A percentile compares a stretch with the other conserved stretches of the same genome.
These are phyloP conservation scores for Hermanozyma aechmeae DNA, from an alignment of 805 yeast species.

Conservation along the genomic window DNA sequence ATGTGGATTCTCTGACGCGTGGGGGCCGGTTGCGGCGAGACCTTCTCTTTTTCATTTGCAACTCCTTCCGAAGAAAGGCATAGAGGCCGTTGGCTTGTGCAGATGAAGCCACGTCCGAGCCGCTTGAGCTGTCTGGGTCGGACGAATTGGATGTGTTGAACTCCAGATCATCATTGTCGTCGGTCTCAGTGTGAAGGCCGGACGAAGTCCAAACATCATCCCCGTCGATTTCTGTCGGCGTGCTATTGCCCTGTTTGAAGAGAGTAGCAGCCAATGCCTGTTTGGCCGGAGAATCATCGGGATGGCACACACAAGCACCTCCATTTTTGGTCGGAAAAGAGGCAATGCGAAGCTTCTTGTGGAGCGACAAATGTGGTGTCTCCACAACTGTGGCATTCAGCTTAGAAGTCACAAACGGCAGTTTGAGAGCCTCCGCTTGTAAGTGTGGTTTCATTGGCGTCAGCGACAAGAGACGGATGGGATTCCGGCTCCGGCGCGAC, in stretches of 20 bases:
- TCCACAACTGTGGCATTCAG: conserved; percentile 30
- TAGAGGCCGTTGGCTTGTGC: too few species aligned
- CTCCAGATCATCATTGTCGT: conserved; percentile 5
- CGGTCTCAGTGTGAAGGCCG: conserved; percentile 15
- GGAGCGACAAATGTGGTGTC: conserved; percentile 27
- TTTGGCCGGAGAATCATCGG: conserved; percentile 4
- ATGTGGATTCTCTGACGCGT: too few species aligned
- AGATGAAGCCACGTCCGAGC: neutral
- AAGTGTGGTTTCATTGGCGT: conserved; percentile 4
- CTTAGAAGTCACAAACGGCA: conserved; percentile 11
- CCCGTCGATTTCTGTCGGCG: conserved; percentile 7
- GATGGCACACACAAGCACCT: neutral
- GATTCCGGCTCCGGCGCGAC: too few species aligned
- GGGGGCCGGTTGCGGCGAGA: too few species aligned
- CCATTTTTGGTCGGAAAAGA: conserved; percentile 20
- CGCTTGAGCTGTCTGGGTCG: conserved; percentile 3
- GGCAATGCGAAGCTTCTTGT: conserved; percentile 32
- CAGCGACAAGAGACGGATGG: conserved; percentile 19
- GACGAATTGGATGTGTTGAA: neutral
- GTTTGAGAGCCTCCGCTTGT: conserved; percentile 3
- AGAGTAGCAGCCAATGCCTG: conserved; percentile 3
- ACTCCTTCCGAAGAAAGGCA: too few species aligned
- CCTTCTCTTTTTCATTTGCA: too few species aligned
- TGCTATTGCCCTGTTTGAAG: too few species aligned
- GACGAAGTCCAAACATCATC: conserved; percentile 17